These are phyloP conservation scores for Mimosa pudica DNA, from an alignment of 306 rosid species.

Conservation along the genomic window DNA sequence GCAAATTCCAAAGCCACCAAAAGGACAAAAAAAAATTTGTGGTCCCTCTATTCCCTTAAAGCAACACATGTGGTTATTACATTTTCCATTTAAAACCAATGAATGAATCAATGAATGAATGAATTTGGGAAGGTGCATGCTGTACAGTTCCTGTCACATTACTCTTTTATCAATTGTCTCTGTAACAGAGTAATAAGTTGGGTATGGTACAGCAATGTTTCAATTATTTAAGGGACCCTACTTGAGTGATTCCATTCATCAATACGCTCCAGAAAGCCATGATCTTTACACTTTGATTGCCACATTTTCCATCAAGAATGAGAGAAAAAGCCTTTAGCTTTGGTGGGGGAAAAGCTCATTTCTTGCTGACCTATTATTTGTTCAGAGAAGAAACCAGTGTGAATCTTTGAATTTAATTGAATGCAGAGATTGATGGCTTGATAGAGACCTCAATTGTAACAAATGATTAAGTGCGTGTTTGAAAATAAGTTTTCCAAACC, in stretches of 20 bases:
- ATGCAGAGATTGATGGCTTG: neutral
- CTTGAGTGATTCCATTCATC: constrained; percentile 39
- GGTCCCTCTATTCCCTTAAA: constrained; percentile 48
- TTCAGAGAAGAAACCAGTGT: constrained; percentile 5
- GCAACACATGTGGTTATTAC: constrained; percentile 44
- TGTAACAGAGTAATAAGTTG: constrained; percentile 46
- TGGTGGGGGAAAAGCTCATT: constrained; percentile 27
- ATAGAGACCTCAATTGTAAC: neutral
- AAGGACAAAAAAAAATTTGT: constrained; percentile 37
- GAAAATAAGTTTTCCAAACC: neutral
- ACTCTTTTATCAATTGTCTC: constrained; percentile 52
- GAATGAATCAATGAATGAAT: neutral
- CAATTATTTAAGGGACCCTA: constrained; percentile 45
- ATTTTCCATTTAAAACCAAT: constrained; percentile 40
- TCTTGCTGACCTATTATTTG: constrained; percentile 28
- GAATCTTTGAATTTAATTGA: constrained; percentile 11
- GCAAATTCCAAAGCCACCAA: constrained; percentile 50
- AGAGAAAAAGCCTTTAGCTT: constrained; percentile 32
- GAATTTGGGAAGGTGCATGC: constrained; percentile 39
- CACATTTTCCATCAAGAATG: constrained; percentile 21
- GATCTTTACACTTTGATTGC: constrained; percentile 27
- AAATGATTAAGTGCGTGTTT: neutral
- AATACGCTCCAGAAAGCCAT: constrained; percentile 33
- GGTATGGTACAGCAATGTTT: constrained; percentile 33
- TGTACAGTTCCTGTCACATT: constrained; percentile 42